These are phyloP conservation scores for Coemansia asiatica DNA, from an alignment of 192 early-diverging fungal species.

Conservation along the genomic window DNA sequence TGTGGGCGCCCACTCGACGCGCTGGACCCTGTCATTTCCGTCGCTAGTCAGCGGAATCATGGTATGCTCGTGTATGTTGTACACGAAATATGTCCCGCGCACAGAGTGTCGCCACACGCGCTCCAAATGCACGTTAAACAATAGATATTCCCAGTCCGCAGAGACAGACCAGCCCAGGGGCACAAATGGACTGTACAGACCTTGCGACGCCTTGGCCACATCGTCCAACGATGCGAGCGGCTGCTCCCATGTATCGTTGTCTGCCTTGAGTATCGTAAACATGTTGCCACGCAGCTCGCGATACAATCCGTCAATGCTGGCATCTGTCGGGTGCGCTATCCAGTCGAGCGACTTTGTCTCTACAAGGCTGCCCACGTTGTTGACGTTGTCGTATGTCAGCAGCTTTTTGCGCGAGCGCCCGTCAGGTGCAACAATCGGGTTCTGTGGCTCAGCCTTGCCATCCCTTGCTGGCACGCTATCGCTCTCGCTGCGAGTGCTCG, in stretches of 20 bases:
- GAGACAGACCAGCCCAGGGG: constrained; percentile 66
- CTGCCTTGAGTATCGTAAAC: constrained; percentile 33
- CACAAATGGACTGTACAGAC: constrained; percentile 30
- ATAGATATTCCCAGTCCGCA: constrained; percentile 72
- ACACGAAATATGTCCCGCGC: constrained; percentile 78
- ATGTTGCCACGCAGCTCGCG: constrained; percentile 19
- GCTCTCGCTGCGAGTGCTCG: background rate
- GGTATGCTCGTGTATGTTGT: constrained; percentile 61
- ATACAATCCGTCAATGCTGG: constrained; percentile 42
- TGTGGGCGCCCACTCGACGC: constrained; percentile 74
- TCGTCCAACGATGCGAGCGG: constrained; percentile 28
- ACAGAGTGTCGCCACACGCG: constrained; percentile 86
- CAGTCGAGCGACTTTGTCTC: constrained; percentile 44
- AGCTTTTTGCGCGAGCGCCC: constrained; percentile 39
- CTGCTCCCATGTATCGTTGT: constrained; percentile 41
- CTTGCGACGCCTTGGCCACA: constrained; percentile 23
- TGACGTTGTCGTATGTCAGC: constrained; percentile 45
- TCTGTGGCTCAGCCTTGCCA: background rate
- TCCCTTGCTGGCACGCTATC: background rate
- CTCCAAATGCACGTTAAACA: constrained; percentile 64
- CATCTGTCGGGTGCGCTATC: constrained; percentile 43
- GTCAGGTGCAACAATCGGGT: constrained; percentile 7
- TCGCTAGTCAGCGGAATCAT: constrained; percentile 59
- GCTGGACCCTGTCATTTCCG: constrained; percentile 58
- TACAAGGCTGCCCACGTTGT: constrained; percentile 18